Base-by-base conservation (phyloP, 2,329 filamentous ascomycete species). In the Penicillium sp. region DNA sequence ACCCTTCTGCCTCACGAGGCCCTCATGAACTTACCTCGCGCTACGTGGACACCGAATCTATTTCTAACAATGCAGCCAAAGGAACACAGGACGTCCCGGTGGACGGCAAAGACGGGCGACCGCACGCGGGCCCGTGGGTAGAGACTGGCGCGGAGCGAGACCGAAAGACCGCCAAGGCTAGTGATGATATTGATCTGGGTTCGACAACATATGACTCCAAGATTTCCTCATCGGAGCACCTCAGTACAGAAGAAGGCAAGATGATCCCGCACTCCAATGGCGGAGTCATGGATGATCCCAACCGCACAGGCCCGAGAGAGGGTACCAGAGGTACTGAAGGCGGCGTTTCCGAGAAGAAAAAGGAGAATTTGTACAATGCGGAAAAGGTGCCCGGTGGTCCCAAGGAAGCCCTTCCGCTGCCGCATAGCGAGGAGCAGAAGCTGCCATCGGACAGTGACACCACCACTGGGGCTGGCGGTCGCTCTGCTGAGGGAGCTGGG, bases 251-350 rank as follows among this genome's bases (percentile, higher is more conserved):
- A 28, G 68, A 70, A 50, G 72, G 72, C 9, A 65, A 67, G 33
- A 49, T 63, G 36, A 77, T 83, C 24, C 79, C 82, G 3, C 74
- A 80, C 56, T 80, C 78, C 33, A 82, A 84, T 54, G 81, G 95
- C 68, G 90, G 92, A 38, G 90, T 96, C 53, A 96, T 96, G 93
- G 89, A 95, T 67, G 92, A 96, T 71, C 89, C 87, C 58, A 82
- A 88, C 68, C 81, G 90, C 60, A 75, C 81, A 34, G 81, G 83
- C 38, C 90, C 92, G 4, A 92, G 91, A 68, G 82, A 91, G 69
- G 93, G 92, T 43, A 95, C 90, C 2, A 89, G 88, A 4, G 93
- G 93, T 36, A 95, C 89, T 1, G 89, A 92, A 67, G 92, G 91
- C 12, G 92, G 93, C 47, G 89, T 97, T 39, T 90, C 87, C 24